Conservation (phyloP, 2,329 filamentous ascomycete genomes). For the Myriosclerotinia curreyana region DNA sequence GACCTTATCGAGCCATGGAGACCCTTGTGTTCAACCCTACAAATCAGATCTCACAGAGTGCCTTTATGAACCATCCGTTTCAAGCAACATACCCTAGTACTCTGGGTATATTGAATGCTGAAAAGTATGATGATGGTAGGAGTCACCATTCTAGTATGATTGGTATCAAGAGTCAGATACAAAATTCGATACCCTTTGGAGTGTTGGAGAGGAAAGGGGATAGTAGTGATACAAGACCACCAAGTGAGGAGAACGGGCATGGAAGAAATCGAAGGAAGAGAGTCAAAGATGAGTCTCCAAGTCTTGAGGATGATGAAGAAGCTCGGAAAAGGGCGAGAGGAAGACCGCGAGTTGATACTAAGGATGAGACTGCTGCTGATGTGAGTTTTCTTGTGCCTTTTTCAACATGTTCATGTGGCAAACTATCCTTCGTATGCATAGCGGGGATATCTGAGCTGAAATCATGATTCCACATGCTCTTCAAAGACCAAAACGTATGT, state of each 20-base stretch:
- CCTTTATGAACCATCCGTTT: conserved; percentile 28
- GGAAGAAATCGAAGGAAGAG: conserved; percentile 40
- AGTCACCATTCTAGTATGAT: conserved; percentile 24
- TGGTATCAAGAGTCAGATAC: conserved; percentile 20
- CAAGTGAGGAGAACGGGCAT: conserved; percentile 31
- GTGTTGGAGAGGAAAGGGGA: conserved; percentile 26
- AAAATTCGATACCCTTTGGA: conserved; percentile 33
- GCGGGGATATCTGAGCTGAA: neutral
- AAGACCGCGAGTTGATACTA: conserved; percentile 70
- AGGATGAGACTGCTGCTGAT: conserved; percentile 74
- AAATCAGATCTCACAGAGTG: conserved; percentile 14
- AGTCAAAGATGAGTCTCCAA: conserved; percentile 37
- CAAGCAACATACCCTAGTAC: conserved; percentile 25
- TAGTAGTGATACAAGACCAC: conserved; percentile 24
- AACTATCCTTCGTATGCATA: neutral
- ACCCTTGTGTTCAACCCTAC: conserved; percentile 28
- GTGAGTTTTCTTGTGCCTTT: conserved; percentile 50
- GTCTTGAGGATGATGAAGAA: conserved; percentile 44
- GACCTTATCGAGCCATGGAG: conserved; percentile 28
- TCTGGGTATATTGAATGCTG: conserved; percentile 46
- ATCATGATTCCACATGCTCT: neutral
- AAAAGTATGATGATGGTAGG: conserved; percentile 45
- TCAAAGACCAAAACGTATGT: neutral
- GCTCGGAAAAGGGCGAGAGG: conserved; percentile 64
- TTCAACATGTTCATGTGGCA: neutral